Conservation (phyloP, 2,329 filamentous ascomycete genomes). For the Ophiostoma australiae region DNA sequence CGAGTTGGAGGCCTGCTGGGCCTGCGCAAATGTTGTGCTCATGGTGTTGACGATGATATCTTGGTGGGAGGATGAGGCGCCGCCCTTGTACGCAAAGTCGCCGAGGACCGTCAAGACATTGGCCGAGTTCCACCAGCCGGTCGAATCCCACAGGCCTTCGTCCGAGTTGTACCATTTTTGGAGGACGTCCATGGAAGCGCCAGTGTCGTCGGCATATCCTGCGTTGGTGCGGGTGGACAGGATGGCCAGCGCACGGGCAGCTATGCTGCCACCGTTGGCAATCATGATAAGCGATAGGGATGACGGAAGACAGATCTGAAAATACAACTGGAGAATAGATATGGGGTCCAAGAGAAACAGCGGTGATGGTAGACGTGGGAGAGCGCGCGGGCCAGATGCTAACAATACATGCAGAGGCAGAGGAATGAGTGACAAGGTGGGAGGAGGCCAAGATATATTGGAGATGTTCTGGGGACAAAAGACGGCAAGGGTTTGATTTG, state of each 20-base stretch:
- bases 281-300: constrained; percentile 3
- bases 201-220: constrained; percentile 35
- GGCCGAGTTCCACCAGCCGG: constrained; percentile 70
- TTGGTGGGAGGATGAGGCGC: constrained; percentile 33
- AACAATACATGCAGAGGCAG: background rate
- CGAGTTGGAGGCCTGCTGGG: constrained; percentile 40
- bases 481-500: background rate
- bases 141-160: constrained; percentile 59
- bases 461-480: background rate
- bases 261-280: constrained; percentile 17
- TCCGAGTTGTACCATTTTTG: constrained; percentile 57
- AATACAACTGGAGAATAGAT: background rate
- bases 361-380: background rate
- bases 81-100: constrained; percentile 44
- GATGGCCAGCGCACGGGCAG: constrained; percentile 19
- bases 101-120: constrained; percentile 60
- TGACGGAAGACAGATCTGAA: background rate
- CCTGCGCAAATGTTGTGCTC: constrained; percentile 43
- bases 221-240: constrained; percentile 14
- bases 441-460: background rate
- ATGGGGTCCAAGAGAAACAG: background rate
- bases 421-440: background rate
- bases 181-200: constrained; percentile 40
- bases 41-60: constrained; percentile 41
- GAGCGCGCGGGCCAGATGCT: background rate